phyloP scores from a whole-genome alignment of 768 basidiomycete genomes.

The Megacollybia marginata region DNA sequence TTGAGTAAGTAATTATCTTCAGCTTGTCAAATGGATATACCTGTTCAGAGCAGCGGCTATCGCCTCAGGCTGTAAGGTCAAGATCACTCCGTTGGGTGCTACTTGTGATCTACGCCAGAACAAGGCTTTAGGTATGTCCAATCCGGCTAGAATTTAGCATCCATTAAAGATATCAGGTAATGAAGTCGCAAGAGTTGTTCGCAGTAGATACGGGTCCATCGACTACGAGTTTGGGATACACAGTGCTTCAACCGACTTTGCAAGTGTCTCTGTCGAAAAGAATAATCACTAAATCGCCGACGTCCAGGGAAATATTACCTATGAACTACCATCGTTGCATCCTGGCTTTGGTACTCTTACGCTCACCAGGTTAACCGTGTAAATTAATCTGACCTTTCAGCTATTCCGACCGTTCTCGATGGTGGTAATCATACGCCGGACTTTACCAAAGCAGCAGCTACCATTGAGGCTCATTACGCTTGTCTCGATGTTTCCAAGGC shows the following conservation, averaged over 20 bases:
- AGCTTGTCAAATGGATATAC: not conserved
- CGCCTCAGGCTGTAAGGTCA: conserved; percentile 56
- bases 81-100: conserved; percentile 27
- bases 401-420: conserved; percentile 63
- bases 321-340: conserved; percentile 64
- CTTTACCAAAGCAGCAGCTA: conserved; percentile 60
- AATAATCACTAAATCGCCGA: not conserved
- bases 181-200: conserved; percentile 55
- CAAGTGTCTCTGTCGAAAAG: conserved; percentile 27
- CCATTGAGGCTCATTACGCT: conserved; percentile 53
- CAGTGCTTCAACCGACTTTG: conserved; percentile 78
- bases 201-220: conserved; percentile 53
- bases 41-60: conserved; percentile 50
- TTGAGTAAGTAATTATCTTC: conserved; percentile 41
- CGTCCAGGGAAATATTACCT: conserved; percentile 63
- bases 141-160: not conserved
- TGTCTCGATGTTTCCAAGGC: conserved; percentile 64
- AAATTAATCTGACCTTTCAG: conserved; percentile 23
- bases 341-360: conserved; percentile 58
- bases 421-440: conserved; percentile 76
- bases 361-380: not conserved
- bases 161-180: conserved; percentile 32
- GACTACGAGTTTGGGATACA: conserved; percentile 63
- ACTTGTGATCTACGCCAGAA: conserved; percentile 64
- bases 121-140: conserved; percentile 42